Conservation (phyloP, 2,329 filamentous ascomycete genomes). For the Cercospora sp. region DNA sequence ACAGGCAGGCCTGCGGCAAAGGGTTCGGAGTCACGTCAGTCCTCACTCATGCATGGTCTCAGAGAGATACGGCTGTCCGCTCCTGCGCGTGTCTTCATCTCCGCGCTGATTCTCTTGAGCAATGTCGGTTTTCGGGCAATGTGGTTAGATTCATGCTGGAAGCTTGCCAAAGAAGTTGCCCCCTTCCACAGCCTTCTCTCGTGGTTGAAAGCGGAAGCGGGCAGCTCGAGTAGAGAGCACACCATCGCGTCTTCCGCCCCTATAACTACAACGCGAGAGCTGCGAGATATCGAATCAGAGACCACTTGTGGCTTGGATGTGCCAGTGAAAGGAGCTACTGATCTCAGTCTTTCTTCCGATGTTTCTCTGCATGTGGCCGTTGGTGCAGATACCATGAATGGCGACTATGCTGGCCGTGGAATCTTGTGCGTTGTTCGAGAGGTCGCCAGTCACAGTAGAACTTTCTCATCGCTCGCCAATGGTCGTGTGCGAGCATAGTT, state of each 20-base stretch:
- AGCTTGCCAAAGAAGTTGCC: neutral
- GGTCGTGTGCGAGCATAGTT: neutral
- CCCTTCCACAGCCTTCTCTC: neutral
- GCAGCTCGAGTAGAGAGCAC: neutral
- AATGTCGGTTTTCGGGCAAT: too few species aligned
- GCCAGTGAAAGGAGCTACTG: neutral
- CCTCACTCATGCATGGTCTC: neutral
- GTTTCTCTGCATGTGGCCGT: neutral
- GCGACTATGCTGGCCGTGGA: neutral
- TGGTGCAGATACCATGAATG: neutral
- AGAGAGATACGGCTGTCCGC: neutral
- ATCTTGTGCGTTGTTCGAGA: neutral
- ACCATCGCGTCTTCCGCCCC: neutral
- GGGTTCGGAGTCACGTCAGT: neutral
- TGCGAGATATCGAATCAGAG: neutral
- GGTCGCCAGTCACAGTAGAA: neutral
- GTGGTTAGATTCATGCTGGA: neutral
- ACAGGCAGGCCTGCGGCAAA: neutral
- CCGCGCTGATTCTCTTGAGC: neutral
- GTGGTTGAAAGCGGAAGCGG: neutral
- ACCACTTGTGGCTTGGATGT: neutral
- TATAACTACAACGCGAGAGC: neutral
- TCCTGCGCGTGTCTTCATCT: neutral
- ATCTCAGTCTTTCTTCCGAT: neutral
- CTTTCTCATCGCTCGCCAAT: neutral